Evolutionary conservation across 1,284 basidiomycete genomes (phyloP).

Genomic region (Puccinia polysora): DNA sequence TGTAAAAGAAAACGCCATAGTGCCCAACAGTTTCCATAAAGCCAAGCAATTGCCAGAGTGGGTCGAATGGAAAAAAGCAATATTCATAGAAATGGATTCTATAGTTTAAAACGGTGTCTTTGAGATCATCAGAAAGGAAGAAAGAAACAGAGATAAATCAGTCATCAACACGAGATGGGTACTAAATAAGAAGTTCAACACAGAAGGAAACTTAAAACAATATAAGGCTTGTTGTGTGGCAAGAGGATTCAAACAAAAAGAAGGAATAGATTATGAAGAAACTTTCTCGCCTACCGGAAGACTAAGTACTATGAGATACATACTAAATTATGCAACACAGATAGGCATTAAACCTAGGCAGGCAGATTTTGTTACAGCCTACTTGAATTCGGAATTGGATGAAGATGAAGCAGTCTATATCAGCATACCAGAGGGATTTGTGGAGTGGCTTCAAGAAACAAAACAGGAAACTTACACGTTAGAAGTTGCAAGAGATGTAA

Average conservation of each 20-base stretch:
- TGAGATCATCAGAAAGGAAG: not conserved
- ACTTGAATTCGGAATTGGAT: not conserved
- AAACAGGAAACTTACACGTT: not conserved
- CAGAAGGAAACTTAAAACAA: not conserved
- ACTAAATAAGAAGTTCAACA: constrained; percentile 3
- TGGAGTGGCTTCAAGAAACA: constrained; percentile 9
- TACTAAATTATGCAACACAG: not conserved
- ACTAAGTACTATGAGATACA: not conserved
- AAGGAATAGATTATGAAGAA: not conserved
- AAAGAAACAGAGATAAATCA: not conserved
- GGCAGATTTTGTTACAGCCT: not conserved
- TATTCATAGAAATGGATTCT: too few relatives aligned
- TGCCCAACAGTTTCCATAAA: too few relatives aligned
- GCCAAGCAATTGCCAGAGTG: too few relatives aligned
- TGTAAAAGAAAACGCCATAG: too few relatives aligned
- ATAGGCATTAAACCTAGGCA: not conserved
- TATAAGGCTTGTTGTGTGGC: not conserved
- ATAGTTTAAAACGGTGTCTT: not conserved
- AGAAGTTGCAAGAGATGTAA: not conserved
- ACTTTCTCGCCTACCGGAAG: not conserved
- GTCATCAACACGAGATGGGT: constrained; percentile 2
- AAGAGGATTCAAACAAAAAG: constrained; percentile 8
- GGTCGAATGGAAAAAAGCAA: too few relatives aligned
- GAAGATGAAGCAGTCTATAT: not conserved
- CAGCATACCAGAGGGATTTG: constrained; percentile 3